phyloP scores from a whole-genome alignment of 2,329 filamentous ascomycete species.

The Ophiostoma quercus region DNA sequence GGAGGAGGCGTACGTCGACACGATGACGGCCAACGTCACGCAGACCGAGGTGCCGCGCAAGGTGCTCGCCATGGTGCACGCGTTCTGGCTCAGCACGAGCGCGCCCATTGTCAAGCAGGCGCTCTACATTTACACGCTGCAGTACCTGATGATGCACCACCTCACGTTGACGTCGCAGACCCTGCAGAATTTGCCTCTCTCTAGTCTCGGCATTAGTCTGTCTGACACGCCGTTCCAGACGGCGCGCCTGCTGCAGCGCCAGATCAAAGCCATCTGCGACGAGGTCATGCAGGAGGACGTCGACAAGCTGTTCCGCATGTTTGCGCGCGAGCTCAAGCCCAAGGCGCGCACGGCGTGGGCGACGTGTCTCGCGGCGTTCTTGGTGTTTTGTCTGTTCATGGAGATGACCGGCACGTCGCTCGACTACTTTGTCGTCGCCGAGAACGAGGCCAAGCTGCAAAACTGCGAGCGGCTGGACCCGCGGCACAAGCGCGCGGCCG shows the following conservation, averaged over 20 bases:
- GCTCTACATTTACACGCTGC: slow-evolving; percentile 51
- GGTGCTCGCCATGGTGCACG: slow-evolving; percentile 45
- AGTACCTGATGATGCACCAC: slow-evolving; percentile 53
- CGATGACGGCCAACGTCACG: slow-evolving; percentile 45
- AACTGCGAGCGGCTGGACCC: slow-evolving; percentile 35
- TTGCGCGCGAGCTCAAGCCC: slow-evolving; percentile 50
- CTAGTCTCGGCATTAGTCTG: slow-evolving; percentile 39
- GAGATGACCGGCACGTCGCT: slow-evolving; percentile 51
- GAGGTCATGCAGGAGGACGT: slow-evolving; percentile 50
- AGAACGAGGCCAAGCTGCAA: slow-evolving; percentile 46
- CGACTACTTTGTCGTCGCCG: slow-evolving; percentile 47
- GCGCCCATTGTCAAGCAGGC: slow-evolving; percentile 49
- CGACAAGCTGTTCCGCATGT: slow-evolving; percentile 48
- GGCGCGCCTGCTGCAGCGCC: slow-evolving; percentile 50
- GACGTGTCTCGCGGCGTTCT: slow-evolving; percentile 52
- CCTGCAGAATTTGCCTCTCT: slow-evolving; percentile 38
- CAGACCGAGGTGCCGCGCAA: slow-evolving; percentile 44
- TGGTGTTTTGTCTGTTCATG: slow-evolving; percentile 55
- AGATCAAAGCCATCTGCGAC: slow-evolving; percentile 54
- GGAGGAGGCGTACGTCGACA: slow-evolving; percentile 46
- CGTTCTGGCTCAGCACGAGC: slow-evolving; percentile 43
- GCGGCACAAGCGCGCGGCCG: slow-evolving; percentile 35
- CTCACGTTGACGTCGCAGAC: slow-evolving; percentile 46
- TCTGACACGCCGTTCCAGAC: slow-evolving; percentile 45
- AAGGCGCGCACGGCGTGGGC: slow-evolving; percentile 52